Conservation (phyloP, 2,329 filamentous ascomycete species). For the Stagonosporopsis vannaccii region DNA sequence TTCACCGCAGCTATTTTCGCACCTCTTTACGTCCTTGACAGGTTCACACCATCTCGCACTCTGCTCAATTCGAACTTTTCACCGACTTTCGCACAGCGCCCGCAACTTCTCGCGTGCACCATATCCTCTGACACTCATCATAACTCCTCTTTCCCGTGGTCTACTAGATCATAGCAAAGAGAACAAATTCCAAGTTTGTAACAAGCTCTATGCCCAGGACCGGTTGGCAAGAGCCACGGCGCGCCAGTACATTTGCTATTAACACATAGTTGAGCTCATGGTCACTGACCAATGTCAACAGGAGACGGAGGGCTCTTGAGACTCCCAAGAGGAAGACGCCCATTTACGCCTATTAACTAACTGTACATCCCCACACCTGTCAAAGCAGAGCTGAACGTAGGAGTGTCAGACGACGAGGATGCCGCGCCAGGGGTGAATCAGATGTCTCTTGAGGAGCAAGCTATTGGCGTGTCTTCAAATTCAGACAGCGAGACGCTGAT, state of each 20-base stretch:
- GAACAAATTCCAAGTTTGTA: neutral
- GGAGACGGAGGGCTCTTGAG: constrained; percentile 1
- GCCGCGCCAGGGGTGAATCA: neutral
- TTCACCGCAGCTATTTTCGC: neutral
- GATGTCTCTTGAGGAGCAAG: neutral
- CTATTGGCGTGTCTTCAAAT: neutral
- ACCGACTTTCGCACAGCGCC: neutral
- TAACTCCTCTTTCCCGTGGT: neutral
- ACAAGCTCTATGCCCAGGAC: neutral
- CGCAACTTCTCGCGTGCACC: neutral
- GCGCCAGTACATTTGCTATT: neutral
- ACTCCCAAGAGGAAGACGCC: neutral
- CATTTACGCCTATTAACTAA: neutral
- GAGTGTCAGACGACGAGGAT: neutral
- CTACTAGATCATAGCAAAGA: neutral
- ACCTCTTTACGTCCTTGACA: neutral
- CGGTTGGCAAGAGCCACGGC: constrained; percentile 6
- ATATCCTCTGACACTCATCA: neutral
- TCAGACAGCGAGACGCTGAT: neutral
- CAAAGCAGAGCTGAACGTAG: neutral
- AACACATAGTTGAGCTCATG: too few species aligned
- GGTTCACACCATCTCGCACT: neutral
- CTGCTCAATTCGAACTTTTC: neutral
- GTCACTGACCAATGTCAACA: neutral
- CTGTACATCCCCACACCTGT: neutral